A percentile compares a stretch with the other conserved stretches of the same genome.
phyloP scores from a whole-genome alignment of 768 basidiomycete genomes.

The Saitozyma podzolica region DNA sequence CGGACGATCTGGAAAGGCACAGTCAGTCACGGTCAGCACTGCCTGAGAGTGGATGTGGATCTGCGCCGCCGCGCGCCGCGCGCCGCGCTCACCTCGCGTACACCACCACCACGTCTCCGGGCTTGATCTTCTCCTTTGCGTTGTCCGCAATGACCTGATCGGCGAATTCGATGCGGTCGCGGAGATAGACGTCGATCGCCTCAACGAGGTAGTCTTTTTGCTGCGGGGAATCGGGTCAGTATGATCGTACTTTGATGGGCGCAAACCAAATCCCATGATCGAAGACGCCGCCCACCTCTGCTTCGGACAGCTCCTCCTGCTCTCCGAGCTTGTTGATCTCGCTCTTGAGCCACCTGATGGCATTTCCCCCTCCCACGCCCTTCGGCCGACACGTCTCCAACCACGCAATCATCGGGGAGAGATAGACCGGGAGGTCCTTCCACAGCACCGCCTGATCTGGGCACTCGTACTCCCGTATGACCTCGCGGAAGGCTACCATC shows the following conservation, averaged over 20 bases:
- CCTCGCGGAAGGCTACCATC: slow-evolving; percentile 85
- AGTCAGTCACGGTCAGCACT: slow-evolving; percentile 1
- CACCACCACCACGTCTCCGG: slow-evolving; percentile 87
- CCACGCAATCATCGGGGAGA: slow-evolving; percentile 42
- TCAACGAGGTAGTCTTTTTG: slow-evolving; percentile 80
- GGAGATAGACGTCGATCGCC: slow-evolving; percentile 89
- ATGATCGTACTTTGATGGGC: background rate
- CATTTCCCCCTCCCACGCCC: slow-evolving; percentile 52
- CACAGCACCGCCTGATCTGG: slow-evolving; percentile 38
- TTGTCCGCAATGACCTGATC: slow-evolving; percentile 89
- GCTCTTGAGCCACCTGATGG: slow-evolving; percentile 70
- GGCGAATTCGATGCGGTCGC: slow-evolving; percentile 87
- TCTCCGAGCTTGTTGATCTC: slow-evolving; percentile 92
- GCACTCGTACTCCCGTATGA: slow-evolving; percentile 55
- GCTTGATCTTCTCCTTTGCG: slow-evolving; percentile 88
- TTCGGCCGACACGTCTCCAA: slow-evolving; percentile 47
- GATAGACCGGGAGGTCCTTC: slow-evolving; percentile 35
- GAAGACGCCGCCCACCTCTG: slow-evolving; percentile 64
- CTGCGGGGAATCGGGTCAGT: slow-evolving; percentile 54
- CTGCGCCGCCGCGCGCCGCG: too few species aligned
- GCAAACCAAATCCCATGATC: background rate
- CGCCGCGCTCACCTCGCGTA: slow-evolving; percentile 70
- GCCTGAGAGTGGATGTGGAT: background rate
- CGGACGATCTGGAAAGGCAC: slow-evolving; percentile 68
- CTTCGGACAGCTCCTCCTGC: slow-evolving; percentile 65